phyloP scores from a whole-genome alignment of 495 filamentous ascomycete genomes.

The Aspergillus ellipticus region DNA sequence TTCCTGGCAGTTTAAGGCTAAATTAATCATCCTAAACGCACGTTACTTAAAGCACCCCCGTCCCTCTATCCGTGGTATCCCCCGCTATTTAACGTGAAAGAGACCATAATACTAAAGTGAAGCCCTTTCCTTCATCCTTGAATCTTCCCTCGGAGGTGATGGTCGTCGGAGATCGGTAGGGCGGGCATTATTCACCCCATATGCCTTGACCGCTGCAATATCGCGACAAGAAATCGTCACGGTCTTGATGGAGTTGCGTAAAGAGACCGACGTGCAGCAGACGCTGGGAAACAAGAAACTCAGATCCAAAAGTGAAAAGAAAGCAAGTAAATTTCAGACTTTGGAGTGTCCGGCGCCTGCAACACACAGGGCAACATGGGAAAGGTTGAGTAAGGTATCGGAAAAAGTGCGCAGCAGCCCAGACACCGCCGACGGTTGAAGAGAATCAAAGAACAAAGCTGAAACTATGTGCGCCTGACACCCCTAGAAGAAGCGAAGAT shows the following conservation, averaged over 20 bases:
- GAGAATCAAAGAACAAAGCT: constrained; percentile 20
- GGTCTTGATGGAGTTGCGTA: not conserved
- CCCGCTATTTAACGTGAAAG: not conserved
- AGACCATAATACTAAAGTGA: not conserved
- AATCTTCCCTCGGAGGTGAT: not conserved
- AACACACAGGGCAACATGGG: constrained; percentile 17
- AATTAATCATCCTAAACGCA: constrained; percentile 8
- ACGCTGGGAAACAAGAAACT: constrained; percentile 23
- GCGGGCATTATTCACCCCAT: constrained; percentile 1
- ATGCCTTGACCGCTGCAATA: not conserved
- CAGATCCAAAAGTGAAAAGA: constrained; percentile 7
- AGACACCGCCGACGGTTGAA: constrained; percentile 27
- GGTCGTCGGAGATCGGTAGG: not conserved
- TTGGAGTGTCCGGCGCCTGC: constrained; percentile 29
- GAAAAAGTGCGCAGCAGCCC: constrained; percentile 27
- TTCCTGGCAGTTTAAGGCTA: constrained; percentile 1
- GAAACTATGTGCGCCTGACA: constrained; percentile 35
- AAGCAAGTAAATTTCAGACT: constrained; percentile 22
- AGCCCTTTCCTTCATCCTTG: not conserved
- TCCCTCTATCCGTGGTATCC: constrained; percentile 2
- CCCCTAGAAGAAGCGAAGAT: constrained; percentile 30
- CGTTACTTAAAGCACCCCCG: not conserved
- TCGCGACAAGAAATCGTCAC: not conserved
- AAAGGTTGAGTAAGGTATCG: constrained; percentile 35
- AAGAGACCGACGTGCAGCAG: constrained; percentile 5